phyloP scores from a whole-genome alignment of 108 stramenopile genomes.

The Nitzschia palea region DNA sequence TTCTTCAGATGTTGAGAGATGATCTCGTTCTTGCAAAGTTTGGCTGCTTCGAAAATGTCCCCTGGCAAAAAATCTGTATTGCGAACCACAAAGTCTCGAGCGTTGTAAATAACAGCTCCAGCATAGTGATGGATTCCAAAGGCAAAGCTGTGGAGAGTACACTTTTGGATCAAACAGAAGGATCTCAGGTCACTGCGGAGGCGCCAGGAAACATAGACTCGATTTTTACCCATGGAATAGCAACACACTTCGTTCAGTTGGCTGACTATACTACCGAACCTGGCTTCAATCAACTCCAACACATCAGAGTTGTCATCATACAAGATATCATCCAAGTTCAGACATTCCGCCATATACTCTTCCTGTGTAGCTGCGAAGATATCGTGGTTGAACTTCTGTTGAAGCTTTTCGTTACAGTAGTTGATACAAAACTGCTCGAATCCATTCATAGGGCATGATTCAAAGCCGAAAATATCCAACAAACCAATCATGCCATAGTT shows the following conservation, averaged over 20 bases:
- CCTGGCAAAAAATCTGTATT: slow-evolving; percentile 79
- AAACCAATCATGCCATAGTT: slow-evolving; percentile 63
- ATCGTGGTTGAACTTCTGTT: slow-evolving; percentile 84
- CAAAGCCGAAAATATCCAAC: slow-evolving; percentile 98
- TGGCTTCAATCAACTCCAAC: slow-evolving; percentile 84
- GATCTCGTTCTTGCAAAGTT: not conserved
- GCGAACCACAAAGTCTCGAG: slow-evolving; percentile 66
- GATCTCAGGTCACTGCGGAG: slow-evolving; percentile 15
- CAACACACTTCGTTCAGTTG: slow-evolving; percentile 96
- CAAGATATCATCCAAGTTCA: slow-evolving; percentile 75
- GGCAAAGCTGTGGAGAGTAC: slow-evolving; percentile 39
- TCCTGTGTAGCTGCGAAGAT: slow-evolving; percentile 50
- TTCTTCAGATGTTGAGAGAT: slow-evolving; percentile 33
- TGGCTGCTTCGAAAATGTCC: slow-evolving; percentile 37
- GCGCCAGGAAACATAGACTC: slow-evolving; percentile 63
- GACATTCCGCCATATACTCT: slow-evolving; percentile 87
- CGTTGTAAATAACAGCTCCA: slow-evolving; percentile 79
- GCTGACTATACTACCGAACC: slow-evolving; percentile 76
- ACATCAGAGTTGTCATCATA: slow-evolving; percentile 88
- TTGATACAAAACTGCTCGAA: slow-evolving; percentile 96
- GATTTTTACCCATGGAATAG: slow-evolving; percentile 75
- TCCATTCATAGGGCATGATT: slow-evolving; percentile 85
- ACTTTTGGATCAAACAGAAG: slow-evolving; percentile 26
- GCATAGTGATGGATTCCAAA: slow-evolving; percentile 90
- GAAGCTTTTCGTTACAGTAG: slow-evolving; percentile 92